These are phyloP conservation scores for Phlyctochytrium arcticum DNA, from an alignment of 192 early-diverging fungal genomes.

Conservation along the genomic window DNA sequence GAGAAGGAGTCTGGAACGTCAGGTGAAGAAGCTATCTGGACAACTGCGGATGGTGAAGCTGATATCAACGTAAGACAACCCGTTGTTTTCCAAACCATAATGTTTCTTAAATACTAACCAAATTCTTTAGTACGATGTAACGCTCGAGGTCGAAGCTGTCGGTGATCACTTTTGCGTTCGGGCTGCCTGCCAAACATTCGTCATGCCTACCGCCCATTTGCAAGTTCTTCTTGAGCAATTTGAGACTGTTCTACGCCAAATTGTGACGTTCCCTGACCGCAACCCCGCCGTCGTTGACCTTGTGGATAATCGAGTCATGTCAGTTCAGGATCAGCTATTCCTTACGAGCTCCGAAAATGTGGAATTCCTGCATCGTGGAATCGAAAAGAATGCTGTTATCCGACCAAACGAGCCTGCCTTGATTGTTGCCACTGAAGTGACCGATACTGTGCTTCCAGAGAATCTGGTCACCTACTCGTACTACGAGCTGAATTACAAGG, in stretches of 20 bases:
- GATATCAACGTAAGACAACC: slow-evolving; percentile 11
- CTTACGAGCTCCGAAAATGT: not conserved
- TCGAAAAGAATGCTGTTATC: not conserved
- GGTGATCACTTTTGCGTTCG: not conserved
- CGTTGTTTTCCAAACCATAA: no score
- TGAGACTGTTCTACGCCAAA: not conserved
- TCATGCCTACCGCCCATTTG: slow-evolving; percentile 8
- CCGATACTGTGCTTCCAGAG: not conserved
- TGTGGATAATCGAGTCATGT: not conserved
- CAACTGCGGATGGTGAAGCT: not conserved
- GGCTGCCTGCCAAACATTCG: not conserved
- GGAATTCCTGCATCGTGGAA: not conserved
- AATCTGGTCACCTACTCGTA: not conserved
- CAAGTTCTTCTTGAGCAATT: not conserved
- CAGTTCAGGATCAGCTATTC: not conserved
- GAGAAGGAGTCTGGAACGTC: no score
- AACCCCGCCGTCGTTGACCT: not conserved
- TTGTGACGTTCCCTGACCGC: not conserved
- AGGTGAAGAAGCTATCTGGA: not conserved
- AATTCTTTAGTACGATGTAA: slow-evolving; percentile 7
- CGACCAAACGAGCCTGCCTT: not conserved
- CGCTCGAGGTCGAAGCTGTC: slow-evolving; percentile 2
- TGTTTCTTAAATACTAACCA: not conserved
- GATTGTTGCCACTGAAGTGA: not conserved
- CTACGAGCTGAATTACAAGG: not conserved